A percentile compares a stretch with the other conserved stretches of the same genome.
Evolutionary conservation across 148 eudicot species (phyloP).

Genomic region (Persicaria maculosa): DNA sequence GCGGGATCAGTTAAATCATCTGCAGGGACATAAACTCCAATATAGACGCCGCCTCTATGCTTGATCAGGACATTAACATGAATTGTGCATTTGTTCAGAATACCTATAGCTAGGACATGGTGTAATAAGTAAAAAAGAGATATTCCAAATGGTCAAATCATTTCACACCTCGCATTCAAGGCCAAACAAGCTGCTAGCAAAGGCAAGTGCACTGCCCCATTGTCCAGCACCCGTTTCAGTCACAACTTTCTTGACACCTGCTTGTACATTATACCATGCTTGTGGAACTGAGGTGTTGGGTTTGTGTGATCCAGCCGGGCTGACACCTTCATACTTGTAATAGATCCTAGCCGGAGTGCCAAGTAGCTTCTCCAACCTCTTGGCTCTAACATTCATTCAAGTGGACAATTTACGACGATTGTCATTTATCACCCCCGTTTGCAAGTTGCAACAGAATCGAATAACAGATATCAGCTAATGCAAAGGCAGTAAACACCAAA

Average conservation of each 20-base stretch:
- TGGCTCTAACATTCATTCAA: conserved; percentile 45
- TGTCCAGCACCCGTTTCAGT: conserved; percentile 99
- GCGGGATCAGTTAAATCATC: too few species aligned
- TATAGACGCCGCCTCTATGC: neutral
- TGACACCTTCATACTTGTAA: conserved; percentile 91
- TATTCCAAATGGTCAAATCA: neutral
- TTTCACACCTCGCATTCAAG: conserved; percentile 75
- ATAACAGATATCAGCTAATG: neutral
- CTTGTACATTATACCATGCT: conserved; percentile 79
- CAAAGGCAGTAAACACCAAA: conserved; percentile 11
- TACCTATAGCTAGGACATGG: neutral
- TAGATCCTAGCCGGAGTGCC: conserved; percentile 89
- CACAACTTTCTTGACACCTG: conserved; percentile 79
- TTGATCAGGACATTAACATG: too few species aligned
- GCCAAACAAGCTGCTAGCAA: conserved; percentile 80
- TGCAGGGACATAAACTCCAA: too few species aligned
- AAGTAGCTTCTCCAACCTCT: conserved; percentile 90
- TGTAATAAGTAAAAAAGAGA: neutral
- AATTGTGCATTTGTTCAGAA: neutral
- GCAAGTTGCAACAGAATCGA: neutral
- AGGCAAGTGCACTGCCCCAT: conserved; percentile 95
- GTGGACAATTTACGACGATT: neutral
- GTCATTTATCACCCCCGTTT: neutral
- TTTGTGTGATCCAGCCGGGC: conserved; percentile 98
- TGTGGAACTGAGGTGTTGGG: conserved; percentile 94